Base-by-base conservation (phyloP, 108 stramenopile genomes). In the Asterionellopsis glacialis region DNA sequence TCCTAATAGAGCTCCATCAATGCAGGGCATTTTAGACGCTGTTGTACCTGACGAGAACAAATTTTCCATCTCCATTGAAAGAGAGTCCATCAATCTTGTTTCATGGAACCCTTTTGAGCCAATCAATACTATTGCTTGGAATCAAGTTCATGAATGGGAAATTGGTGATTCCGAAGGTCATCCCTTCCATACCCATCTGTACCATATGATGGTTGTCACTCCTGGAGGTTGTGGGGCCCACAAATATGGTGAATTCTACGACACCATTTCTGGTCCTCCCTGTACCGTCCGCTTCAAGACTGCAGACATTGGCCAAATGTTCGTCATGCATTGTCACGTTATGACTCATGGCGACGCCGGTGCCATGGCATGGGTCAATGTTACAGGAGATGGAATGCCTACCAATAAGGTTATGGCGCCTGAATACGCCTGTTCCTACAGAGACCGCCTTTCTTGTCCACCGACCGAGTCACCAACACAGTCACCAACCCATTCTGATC, bases 201-300 rank as follows among this genome's bases (percentile, higher is more conserved):
- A 81, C 50, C 75, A 73, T 16, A 76, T 81, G 74, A 73, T 69
- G 47, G 53, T 77, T 19, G 72, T 77, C 1, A 39, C 63, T 9
- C 59, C 65, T 9, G 67, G 79, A 10, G 79, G 79, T 11, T 80
- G 79, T 54, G 79, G 74, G 9, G 47, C 40, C 18, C 64, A 59
- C 41, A 63, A 74, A 27, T 59, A 77, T 23, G 80, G 80, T 16
- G 76, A 81, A 56, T 81, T 68, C 19, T 81, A 69, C 53, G 75
- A 81, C 45, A 69, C 73, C 4, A 70, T 81, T 12, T 45, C 66
- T 7, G 68, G 64, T 12, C 19, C 16, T 48, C 41, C 18, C n/a
- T 81, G 80, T 42, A 64, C 5, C 11, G 80, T 81, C 12, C 68
- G 80, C 23, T 53, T 68, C 42, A 52, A 65, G 27, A 55, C 73